Evolutionary conservation across 2,329 filamentous ascomycete species (phyloP).

Genomic region (Colletotrichum eleusines): DNA sequence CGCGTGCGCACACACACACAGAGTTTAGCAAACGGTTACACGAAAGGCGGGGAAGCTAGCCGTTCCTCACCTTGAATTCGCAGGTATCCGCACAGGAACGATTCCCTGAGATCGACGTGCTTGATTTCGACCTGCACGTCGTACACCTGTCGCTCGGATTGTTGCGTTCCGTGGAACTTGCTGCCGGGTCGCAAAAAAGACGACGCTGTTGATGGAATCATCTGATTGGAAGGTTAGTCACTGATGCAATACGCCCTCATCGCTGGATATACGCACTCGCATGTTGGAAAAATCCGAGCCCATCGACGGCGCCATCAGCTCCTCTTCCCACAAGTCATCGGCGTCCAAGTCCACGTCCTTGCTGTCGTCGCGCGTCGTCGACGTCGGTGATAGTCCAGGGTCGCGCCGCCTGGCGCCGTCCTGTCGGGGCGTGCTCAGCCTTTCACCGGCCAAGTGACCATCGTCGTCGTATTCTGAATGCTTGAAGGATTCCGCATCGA

Average conservation of each 20-base stretch:
- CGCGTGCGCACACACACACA: conserved; percentile 2
- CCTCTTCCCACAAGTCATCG: conserved; percentile 44
- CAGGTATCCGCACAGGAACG: conserved; percentile 93
- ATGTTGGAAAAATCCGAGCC: conserved; percentile 53
- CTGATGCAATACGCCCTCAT: conserved; percentile 13
- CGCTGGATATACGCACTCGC: conserved; percentile 48
- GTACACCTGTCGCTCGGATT: conserved; percentile 92
- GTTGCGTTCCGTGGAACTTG: conserved; percentile 89
- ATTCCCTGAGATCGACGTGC: conserved; percentile 93
- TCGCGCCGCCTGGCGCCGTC: conserved; percentile 24
- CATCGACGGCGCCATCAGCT: conserved; percentile 53
- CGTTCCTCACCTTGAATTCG: conserved; percentile 84
- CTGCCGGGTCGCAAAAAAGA: conserved; percentile 89
- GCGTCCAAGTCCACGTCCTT: conserved; percentile 47
- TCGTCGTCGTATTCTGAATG: conserved; percentile 56
- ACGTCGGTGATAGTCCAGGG: conserved; percentile 7
- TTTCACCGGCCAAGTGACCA: conserved; percentile 15
- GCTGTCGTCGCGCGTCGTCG: conserved; percentile 24
- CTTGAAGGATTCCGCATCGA: conserved; percentile 53
- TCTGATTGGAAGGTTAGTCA: conserved; percentile 56
- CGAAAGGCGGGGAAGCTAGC: conserved; percentile 39
- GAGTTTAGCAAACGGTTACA: conserved; percentile 23
- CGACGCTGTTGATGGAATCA: conserved; percentile 82
- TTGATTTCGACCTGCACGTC: conserved; percentile 98
- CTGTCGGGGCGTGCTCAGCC: conserved; percentile 10